Base-by-base conservation (phyloP, 2,329 filamentous ascomycete genomes). In the Aspergillus sclerotialis region DNA sequence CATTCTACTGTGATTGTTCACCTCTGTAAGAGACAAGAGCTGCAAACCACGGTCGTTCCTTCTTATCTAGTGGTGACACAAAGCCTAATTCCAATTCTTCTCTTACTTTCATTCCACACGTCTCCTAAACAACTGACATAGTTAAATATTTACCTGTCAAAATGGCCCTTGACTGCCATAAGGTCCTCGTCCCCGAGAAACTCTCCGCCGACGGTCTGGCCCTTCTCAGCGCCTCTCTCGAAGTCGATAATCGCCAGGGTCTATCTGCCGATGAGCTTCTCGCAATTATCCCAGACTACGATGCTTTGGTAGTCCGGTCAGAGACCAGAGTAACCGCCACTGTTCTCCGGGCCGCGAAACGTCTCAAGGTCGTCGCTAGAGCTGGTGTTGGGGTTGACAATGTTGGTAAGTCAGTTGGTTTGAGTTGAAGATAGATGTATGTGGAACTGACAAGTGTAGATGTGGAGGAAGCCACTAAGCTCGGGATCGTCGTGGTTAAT, bases 361-460 rank as follows among this genome's bases (percentile, higher is more conserved):
- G 77, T 39, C 70, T 90, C 33, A 81, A 82, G 45, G 84, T 90
- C 7, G 83, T 92, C 14, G 85, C 84, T 2, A 72, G 85, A 40
- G 85, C 85, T 9, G 85, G 85, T 9, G 85, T 90, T 1, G 85
- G 83, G 19, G 83, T 90, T 15, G 84, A 90, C 63, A 89, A 90
- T 62, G 84, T 92, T 31, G 73, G 56, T 58, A 33, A 38, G 54
- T 46, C 7, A 14, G n/a, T n/a, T n/a, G n/a, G n/a, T n/a, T n/a
- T n/a, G n/a, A n/a, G n/a, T n/a, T n/a, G n/a, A n/a, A n/a, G n/a
- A n/a, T n/a, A n/a, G n/a, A n/a, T n/a, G n/a, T n/a, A n/a, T n/a
- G n/a, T n/a, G n/a, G n/a, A n/a, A n/a, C n/a, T n/a, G n/a, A n/a
- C n/a, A n/a, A n/a, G n/a, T n/a, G 7, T 33, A 58, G 71, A 90